These are phyloP conservation scores for Yarrowia sp. DNA, from an alignment of 805 yeast species.

Conservation along the genomic window DNA sequence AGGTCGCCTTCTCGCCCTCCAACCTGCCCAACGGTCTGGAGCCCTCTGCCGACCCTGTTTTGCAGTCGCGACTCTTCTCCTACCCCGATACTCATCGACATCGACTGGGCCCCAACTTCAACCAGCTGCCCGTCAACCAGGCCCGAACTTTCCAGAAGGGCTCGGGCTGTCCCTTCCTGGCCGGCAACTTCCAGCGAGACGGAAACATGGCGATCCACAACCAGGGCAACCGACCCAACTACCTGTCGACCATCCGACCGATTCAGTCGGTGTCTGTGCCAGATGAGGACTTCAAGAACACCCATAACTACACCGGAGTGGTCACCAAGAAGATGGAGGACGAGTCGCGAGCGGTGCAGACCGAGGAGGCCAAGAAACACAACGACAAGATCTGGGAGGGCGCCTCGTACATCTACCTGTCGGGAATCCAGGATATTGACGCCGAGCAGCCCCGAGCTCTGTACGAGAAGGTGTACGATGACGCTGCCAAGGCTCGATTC, in stretches of 20 bases:
- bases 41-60: constrained; percentile 82
- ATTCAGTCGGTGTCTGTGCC: constrained; percentile 34
- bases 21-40: constrained; percentile 84
- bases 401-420: constrained; percentile 26
- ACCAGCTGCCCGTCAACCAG: constrained; percentile 81
- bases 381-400: constrained; percentile 38
- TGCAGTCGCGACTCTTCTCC: constrained; percentile 80
- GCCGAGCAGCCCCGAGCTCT: constrained; percentile 35
- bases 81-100: constrained; percentile 88
- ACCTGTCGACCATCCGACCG: constrained; percentile 30
- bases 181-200: constrained; percentile 36
- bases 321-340: constrained; percentile 28
- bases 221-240: constrained; percentile 38
- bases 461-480: constrained; percentile 33
- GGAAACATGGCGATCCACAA: constrained; percentile 14
- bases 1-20: constrained; percentile 84
- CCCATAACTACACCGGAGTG: constrained; percentile 35
- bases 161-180: constrained; percentile 35
- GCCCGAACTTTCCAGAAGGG: constrained; percentile 26
- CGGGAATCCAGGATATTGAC: constrained; percentile 29
- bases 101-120: constrained; percentile 76
- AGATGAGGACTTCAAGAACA: constrained; percentile 23
- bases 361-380: constrained; percentile 28
- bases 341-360: constrained; percentile 12
- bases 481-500: constrained; percentile 33